These are phyloP conservation scores for Pholiota adiposa DNA, from an alignment of 1,284 basidiomycete species.

Conservation along the genomic window DNA sequence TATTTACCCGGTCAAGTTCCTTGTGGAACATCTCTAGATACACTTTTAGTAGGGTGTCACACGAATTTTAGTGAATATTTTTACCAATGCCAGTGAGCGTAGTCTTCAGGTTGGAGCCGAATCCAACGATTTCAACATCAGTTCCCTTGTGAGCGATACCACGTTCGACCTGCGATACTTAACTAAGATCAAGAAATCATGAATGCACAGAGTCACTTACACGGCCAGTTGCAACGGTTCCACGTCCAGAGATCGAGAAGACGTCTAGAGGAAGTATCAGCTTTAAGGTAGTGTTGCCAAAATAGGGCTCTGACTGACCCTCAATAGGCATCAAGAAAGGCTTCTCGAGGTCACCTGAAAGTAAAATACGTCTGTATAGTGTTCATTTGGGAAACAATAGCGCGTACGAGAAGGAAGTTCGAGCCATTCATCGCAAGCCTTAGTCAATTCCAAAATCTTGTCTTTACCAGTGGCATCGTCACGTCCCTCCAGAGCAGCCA, in stretches of 20 bases:
- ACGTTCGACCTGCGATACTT: conserved; percentile 78
- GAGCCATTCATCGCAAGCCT: conserved; percentile 94
- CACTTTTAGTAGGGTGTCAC: conserved; percentile 11
- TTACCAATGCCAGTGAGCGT: conserved; percentile 94
- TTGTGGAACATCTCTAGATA: conserved; percentile 98
- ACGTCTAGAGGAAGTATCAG: conserved; percentile 65
- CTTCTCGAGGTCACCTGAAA: conserved; percentile 90
- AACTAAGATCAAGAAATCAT: background rate
- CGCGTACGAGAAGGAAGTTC: conserved; percentile 88
- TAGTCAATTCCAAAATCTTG: conserved; percentile 87
- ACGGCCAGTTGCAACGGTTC: conserved; percentile 96
- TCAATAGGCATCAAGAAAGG: conserved; percentile 98
- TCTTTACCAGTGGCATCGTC: conserved; percentile 79
- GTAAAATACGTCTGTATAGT: background rate
- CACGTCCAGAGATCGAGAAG: conserved; percentile 98
- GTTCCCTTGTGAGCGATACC: conserved; percentile 92
- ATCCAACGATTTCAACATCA: conserved; percentile 94
- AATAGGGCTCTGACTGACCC: conserved; percentile 41
- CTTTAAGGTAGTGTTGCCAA: conserved; percentile 9
- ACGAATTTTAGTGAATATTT: conserved; percentile 25
- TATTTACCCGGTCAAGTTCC: conserved; percentile 88
- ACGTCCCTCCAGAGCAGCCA: conserved; percentile 91
- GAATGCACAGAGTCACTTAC: conserved; percentile 43
- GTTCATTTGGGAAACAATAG: conserved; percentile 9
- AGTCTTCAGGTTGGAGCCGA: conserved; percentile 87